Evolutionary conservation across 805 yeast species (phyloP).

Genomic region (Candida berthetii): DNA sequence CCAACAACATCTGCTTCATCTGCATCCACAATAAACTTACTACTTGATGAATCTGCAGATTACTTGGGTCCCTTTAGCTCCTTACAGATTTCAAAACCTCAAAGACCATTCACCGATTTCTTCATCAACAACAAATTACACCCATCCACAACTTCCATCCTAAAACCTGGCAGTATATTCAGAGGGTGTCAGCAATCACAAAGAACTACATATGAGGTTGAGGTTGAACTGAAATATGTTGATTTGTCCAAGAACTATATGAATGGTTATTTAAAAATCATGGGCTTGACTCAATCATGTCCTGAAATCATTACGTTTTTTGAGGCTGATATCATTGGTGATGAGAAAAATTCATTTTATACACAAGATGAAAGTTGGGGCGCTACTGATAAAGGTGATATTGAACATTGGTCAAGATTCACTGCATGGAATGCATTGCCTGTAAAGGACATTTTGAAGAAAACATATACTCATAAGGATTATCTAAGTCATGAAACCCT

Average conservation of each 20-base stretch:
- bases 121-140: constrained; percentile 1
- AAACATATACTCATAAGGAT: constrained; percentile 19
- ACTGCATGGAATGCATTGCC: constrained; percentile 30
- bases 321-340: constrained; percentile 59
- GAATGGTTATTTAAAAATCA: constrained; percentile 62
- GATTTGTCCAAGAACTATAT: constrained; percentile 45
- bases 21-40: no score
- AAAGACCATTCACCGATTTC: no score
- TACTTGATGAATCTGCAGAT: no score
- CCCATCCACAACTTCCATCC: constrained; percentile 29
- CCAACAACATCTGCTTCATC: no score
- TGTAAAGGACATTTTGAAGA: constrained; percentile 8
- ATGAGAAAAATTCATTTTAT: constrained; percentile 39
- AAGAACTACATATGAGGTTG: constrained; percentile 55
- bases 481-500: constrained; percentile 40
- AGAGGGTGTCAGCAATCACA: constrained; percentile 71
- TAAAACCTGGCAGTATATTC: constrained; percentile 58
- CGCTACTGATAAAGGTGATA: constrained; percentile 50
- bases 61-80: no score
- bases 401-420: constrained; percentile 63
- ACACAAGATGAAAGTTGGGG: constrained; percentile 40
- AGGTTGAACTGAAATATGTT: constrained; percentile 64
- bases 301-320: constrained; percentile 75
- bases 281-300: constrained; percentile 58
- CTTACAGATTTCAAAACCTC: no score